phyloP scores from a whole-genome alignment of 2,329 filamentous ascomycete genomes.

The Thermoascus crustaceus region DNA sequence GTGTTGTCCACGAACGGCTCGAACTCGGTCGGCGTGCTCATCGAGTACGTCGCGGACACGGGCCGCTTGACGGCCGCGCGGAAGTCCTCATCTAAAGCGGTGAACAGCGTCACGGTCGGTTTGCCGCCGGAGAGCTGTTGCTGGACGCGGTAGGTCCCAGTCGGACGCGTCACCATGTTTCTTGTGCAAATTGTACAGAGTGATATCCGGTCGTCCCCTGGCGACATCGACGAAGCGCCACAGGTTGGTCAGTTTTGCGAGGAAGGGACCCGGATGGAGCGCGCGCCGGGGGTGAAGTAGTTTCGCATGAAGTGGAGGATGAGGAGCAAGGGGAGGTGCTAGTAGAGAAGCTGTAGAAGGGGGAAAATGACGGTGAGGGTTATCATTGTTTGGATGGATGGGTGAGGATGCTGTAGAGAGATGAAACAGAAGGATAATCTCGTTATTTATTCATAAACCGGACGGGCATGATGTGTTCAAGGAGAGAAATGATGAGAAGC shows the following conservation, averaged over 20 bases:
- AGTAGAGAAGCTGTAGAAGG: constrained; percentile 7
- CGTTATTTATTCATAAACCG: too few relatives aligned
- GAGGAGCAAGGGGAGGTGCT: constrained; percentile 6
- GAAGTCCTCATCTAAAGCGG: constrained; percentile 22
- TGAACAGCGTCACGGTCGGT: constrained; percentile 14
- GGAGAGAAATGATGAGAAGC: too few relatives aligned
- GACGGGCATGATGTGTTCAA: too few relatives aligned
- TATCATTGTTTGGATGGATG: too few relatives aligned
- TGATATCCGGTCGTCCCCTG: constrained; percentile 2
- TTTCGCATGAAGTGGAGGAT: constrained; percentile 4
- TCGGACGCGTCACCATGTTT: constrained; percentile 14
- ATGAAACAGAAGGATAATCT: too few relatives aligned
- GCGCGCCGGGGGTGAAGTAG: not conserved
- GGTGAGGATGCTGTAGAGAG: too few relatives aligned
- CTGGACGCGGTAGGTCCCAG: constrained; percentile 13
- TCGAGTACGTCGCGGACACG: constrained; percentile 33
- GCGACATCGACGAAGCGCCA: constrained; percentile 3
- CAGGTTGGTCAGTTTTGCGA: constrained; percentile 5
- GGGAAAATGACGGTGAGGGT: too few relatives aligned
- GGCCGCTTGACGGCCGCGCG: constrained; percentile 35
- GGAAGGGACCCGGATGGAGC: constrained; percentile 5
- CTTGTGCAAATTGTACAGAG: constrained; percentile 7
- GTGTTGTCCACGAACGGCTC: constrained; percentile 31
- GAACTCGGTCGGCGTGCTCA: constrained; percentile 35
- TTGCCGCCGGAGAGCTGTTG: constrained; percentile 15